Evolutionary conservation across 805 yeast species (phyloP), one percentile per base, ranked within the genome.

Genomic region (Nakazawaea peltata): DNA sequence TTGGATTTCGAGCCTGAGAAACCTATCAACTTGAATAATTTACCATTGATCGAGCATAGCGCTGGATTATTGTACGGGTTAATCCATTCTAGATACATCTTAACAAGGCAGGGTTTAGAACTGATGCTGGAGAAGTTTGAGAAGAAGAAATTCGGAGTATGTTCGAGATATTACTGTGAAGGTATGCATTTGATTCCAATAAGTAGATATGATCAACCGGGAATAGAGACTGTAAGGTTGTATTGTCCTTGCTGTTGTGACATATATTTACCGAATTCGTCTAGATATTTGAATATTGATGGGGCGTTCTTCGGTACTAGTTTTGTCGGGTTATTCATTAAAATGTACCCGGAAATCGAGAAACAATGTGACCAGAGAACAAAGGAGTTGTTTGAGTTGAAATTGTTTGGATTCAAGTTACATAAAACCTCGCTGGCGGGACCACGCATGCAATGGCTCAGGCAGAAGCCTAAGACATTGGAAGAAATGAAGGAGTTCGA

Each of bases 271-370:
- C 97, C 97, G 2, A 76, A 81, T 37, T 79, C 87, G 37, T 77
- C 88, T n/a, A 68, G 95, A 42, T 88, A 84, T 57, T 63, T 83
- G 39, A 84, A 85, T 51, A 74, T 92, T 28, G 98, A 92, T 57
- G 98, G 98, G 4, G 96, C 97, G 1, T 92, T 81, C 50, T 92
- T 94, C 63, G 97, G 98, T 4, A 86, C 97, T 0, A 79, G 94
- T 24, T 92, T 92, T 61, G 92, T 96, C 1, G 97, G 96, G 2
- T 70, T 92, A 46, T 82, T 92, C 49, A 74, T 92, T 41, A 83
- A 87, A 53, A 81, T 84, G 71, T 87, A 81, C 61, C 86, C 92
- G n/a, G 97, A 86, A 44, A 74, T 87, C 33, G 94, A 82, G 51
- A 74, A 74, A 47, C 86, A 82, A 49, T 78, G 85, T 45, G 67